Evolutionary conservation across 108 stramenopile species (phyloP), one percentile per base, ranked within the genome.

Genomic region (Bacterosira constricta): DNA sequence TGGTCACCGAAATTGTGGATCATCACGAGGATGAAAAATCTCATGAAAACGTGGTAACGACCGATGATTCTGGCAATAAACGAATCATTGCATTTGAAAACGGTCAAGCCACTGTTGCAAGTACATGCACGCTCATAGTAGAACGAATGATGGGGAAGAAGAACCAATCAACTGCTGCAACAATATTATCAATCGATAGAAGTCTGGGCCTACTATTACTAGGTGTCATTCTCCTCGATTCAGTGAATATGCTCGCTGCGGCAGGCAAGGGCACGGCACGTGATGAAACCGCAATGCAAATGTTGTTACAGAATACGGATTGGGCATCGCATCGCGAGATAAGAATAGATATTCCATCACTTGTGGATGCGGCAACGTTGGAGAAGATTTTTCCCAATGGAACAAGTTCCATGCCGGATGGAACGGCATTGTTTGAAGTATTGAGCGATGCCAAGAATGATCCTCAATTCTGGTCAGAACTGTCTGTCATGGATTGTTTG

Each of bases 211-310:
- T 88, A 30, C 44, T 83, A 6, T 63, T 94, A 18, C 55, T 90
- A 20, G 90, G 93, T 26, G 84, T 82, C 15, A 94, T 94, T 17
- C 72, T 94, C 27, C 61, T 94, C 15, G 93, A 94, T 82, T 87
- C 93, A n/a, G 69, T 91, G 64, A 89, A 94, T 71, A 85, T 94
- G 86, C 66, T 50, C 15, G 76, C 85, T 11, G 59, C 73, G 57
- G 88, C 90, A 17, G 88, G 88, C 7, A 89, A 88, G 71, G 93
- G 77, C 3, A 91, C 93, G 15, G 62, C 51, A 9, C 66, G 93
- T 1, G 93, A 94, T 67, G 62, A 57, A 31, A 57, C n/a, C 13
- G 90, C 89, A 15, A 75, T 94, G 23, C 49, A 85, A 25, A 49
- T 17, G 30, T 59, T 91, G 15, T 36, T 83, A 36, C 55, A 58